A percentile compares a stretch with the other conserved stretches of the same genome.
phyloP scores from a whole-genome alignment of 805 yeast genomes.

The Blastobotrys americana region DNA sequence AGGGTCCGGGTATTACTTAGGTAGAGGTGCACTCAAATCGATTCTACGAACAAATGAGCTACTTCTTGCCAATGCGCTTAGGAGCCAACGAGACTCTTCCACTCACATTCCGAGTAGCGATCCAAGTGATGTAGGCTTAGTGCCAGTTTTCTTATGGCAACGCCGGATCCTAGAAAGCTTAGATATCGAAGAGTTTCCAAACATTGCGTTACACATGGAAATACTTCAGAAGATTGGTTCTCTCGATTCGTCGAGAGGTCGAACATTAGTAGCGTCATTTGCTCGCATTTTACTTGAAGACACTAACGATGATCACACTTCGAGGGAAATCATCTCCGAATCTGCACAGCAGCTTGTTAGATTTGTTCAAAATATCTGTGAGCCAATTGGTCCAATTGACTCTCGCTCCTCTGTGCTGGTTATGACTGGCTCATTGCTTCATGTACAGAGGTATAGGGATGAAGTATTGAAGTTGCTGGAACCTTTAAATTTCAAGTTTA shows the following conservation, averaged over 20 bases:
- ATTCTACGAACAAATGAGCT: slow-evolving; percentile 12
- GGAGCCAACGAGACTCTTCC: too few species aligned
- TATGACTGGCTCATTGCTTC: slow-evolving; percentile 16
- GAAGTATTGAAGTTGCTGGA: slow-evolving; percentile 6
- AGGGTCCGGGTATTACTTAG: slow-evolving; percentile 23
- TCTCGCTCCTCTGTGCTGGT: slow-evolving; percentile 10
- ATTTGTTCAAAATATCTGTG: slow-evolving; percentile 5
- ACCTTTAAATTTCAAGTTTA: slow-evolving; percentile 5
- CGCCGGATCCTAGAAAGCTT: background rate
- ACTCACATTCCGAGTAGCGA: background rate
- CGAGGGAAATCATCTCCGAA: slow-evolving; percentile 7
- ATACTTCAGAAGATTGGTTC: slow-evolving; percentile 6
- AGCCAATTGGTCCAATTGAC: slow-evolving; percentile 4
- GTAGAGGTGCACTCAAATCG: slow-evolving; percentile 13
- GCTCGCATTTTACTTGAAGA: slow-evolving; percentile 13
- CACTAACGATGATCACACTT: slow-evolving; percentile 4
- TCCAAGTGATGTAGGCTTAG: too few species aligned
- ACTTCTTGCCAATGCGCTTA: background rate
- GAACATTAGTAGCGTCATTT: slow-evolving; percentile 11
- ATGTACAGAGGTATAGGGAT: slow-evolving; percentile 2
- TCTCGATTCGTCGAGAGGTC: slow-evolving; percentile 1
- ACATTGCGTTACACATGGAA: slow-evolving; percentile 4
- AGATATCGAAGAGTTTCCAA: background rate
- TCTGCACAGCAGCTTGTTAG: slow-evolving; percentile 10
- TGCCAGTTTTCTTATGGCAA: too few species aligned